phyloP scores from a whole-genome alignment of 305 asterid genomes.

The Solanum hybrid region DNA sequence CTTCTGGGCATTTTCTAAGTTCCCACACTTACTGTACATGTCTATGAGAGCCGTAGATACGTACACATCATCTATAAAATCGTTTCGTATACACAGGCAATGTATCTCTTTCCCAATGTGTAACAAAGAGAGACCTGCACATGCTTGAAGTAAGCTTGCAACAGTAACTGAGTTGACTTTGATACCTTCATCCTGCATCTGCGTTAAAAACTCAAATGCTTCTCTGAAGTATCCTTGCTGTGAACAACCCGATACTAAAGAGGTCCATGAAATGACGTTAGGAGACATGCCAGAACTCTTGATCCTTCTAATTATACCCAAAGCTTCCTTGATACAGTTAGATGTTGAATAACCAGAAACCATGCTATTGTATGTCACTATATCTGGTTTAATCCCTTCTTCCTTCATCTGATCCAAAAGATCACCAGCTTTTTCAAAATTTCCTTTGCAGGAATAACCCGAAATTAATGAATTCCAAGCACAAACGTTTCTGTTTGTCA shows the following conservation, averaged over 20 bases:
- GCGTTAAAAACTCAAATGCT: slow-evolving; percentile 28
- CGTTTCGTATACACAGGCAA: slow-evolving; percentile 18
- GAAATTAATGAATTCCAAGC: slow-evolving; percentile 55
- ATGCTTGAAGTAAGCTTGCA: slow-evolving; percentile 42
- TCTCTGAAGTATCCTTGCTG: slow-evolving; percentile 31
- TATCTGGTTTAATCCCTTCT: slow-evolving; percentile 33
- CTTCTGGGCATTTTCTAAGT: slow-evolving; percentile 21
- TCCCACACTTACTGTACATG: slow-evolving; percentile 49
- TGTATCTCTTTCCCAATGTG: slow-evolving; percentile 49
- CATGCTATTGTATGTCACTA: slow-evolving; percentile 48
- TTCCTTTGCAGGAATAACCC: slow-evolving; percentile 40
- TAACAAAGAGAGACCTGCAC: slow-evolving; percentile 35
- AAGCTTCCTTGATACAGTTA: slow-evolving; percentile 37
- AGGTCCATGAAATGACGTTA: slow-evolving; percentile 58
- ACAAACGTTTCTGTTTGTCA: slow-evolving; percentile 29
- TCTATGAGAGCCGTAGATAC: slow-evolving; percentile 46
- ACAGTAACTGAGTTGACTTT: slow-evolving; percentile 39
- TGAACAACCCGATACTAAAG: slow-evolving; percentile 54
- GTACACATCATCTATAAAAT: slow-evolving; percentile 26
- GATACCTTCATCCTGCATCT: slow-evolving; percentile 35
- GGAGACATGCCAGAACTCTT: slow-evolving; percentile 31
- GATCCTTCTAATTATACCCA: slow-evolving; percentile 24
- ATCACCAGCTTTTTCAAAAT: slow-evolving; percentile 27
- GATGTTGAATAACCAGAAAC: slow-evolving; percentile 44
- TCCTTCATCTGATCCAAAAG: slow-evolving; percentile 37